Evolutionary conservation across 2,329 filamentous ascomycete genomes (phyloP).

Genomic region (Sarocladium strictum): DNA sequence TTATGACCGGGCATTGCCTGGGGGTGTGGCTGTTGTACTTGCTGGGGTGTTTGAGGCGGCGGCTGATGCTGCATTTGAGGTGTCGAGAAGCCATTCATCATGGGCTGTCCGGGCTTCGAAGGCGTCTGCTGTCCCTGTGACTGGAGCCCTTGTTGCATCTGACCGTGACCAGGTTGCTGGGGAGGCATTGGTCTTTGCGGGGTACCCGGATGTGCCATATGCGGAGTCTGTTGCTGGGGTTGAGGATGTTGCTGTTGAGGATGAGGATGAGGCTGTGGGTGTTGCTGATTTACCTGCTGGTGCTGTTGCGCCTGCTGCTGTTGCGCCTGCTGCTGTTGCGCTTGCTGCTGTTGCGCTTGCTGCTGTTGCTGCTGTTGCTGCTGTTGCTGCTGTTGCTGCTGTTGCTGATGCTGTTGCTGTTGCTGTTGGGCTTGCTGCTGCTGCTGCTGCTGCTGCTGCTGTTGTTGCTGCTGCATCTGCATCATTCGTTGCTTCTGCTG

Average conservation of each 20-base stretch:
- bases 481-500: conserved; percentile 50
- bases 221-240: conserved; percentile 15
- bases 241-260: conserved; percentile 27
- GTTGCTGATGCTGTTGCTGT: conserved; percentile 27
- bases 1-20: conserved; percentile 30
- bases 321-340: too few species aligned
- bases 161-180: conserved; percentile 25
- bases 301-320: conserved; percentile 28
- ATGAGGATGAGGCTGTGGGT: conserved; percentile 26
- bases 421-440: conserved; percentile 33
- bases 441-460: conserved; percentile 25
- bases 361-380: conserved; percentile 21
- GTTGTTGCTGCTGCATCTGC: conserved; percentile 42
- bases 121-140: conserved; percentile 28
- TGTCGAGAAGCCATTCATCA: conserved; percentile 31
- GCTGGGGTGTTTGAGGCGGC: conserved; percentile 11
- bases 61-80: conserved; percentile 20
- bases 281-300: conserved; percentile 25
- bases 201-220: conserved; percentile 20
- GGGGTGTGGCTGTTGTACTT: conserved; percentile 10
- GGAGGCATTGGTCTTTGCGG: conserved; percentile 30
- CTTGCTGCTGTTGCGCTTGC: conserved; percentile 20
- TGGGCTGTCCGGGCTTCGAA: conserved; percentile 33
- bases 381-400: conserved; percentile 26
- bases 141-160: conserved; percentile 30